These are phyloP conservation scores for Dioscorea alata DNA, from an alignment of 106 monocot species.

Conservation along the genomic window DNA sequence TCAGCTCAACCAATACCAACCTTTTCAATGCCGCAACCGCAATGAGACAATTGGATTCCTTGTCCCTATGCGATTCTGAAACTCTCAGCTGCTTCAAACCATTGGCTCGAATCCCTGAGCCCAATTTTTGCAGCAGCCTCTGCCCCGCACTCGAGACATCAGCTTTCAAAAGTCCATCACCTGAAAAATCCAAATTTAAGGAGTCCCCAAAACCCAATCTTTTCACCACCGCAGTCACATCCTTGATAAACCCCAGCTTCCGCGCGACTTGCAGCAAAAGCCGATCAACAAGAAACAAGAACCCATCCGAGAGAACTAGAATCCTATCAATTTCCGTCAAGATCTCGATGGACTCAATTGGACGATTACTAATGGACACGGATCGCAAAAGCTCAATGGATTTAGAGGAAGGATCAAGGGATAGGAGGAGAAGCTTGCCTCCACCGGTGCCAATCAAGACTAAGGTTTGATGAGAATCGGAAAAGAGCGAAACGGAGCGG, in stretches of 20 bases:
- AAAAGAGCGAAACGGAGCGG: constrained; percentile 42
- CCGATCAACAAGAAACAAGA: constrained; percentile 51
- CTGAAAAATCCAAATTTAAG: constrained; percentile 26
- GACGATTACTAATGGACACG: constrained; percentile 29
- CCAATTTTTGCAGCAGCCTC: constrained; percentile 41
- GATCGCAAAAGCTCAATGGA: constrained; percentile 27
- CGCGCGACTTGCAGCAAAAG: constrained; percentile 29
- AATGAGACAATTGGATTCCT: constrained; percentile 31
- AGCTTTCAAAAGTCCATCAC: constrained; percentile 21
- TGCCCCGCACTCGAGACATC: constrained; percentile 25
- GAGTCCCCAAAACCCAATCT: constrained; percentile 26
- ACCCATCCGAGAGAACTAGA: constrained; percentile 55
- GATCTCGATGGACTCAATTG: constrained; percentile 49
- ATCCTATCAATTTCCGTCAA: constrained; percentile 52
- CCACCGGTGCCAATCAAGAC: constrained; percentile 63
- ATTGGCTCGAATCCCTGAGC: constrained; percentile 39
- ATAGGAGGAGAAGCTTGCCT: constrained; percentile 61
- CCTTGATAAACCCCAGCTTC: constrained; percentile 44
- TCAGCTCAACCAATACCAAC: constrained; percentile 60
- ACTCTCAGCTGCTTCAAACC: constrained; percentile 22
- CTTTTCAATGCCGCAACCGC: constrained; percentile 40
- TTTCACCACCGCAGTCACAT: constrained; percentile 45
- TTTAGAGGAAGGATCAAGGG: constrained; percentile 11
- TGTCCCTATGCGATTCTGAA: constrained; percentile 25
- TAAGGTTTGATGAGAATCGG: constrained; percentile 25